These are phyloP conservation scores for Filosporella fistucella DNA, from an alignment of 495 filamentous ascomycete genomes.

Conservation along the genomic window DNA sequence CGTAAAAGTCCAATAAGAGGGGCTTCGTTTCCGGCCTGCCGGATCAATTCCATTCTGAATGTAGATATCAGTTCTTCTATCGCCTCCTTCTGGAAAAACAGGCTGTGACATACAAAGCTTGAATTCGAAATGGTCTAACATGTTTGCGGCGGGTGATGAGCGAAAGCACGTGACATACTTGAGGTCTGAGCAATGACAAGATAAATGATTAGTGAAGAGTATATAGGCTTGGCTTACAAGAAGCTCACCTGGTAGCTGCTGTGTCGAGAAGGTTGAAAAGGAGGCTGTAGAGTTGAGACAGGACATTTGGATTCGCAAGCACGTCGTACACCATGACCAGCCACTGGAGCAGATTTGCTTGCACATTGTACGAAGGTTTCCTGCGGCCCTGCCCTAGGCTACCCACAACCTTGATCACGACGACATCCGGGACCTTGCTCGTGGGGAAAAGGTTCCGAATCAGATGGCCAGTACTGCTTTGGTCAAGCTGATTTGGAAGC, in stretches of 20 bases:
- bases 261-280: slow-evolving; percentile 84
- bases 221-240: not conserved
- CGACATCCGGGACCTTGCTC: slow-evolving; percentile 52
- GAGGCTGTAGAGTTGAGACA: slow-evolving; percentile 71
- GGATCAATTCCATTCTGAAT: slow-evolving; percentile 52
- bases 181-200: too few relatives aligned
- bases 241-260: slow-evolving; percentile 56
- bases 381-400: slow-evolving; percentile 72
- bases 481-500: slow-evolving; percentile 64
- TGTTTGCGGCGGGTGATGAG: slow-evolving; percentile 81
- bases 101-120: slow-evolving; percentile 72
- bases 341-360: slow-evolving; percentile 71
- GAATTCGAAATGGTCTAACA: slow-evolving; percentile 80
- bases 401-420: slow-evolving; percentile 65
- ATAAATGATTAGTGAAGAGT: not conserved
- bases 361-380: slow-evolving; percentile 70
- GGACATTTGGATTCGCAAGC: slow-evolving; percentile 56
- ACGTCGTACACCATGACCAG: slow-evolving; percentile 72
- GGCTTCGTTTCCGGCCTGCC: slow-evolving; percentile 65
- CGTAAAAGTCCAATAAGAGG: slow-evolving; percentile 72
- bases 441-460: slow-evolving; percentile 74
- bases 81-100: slow-evolving; percentile 12
- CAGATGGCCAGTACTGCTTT: slow-evolving; percentile 60
- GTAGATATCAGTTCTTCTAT: not conserved
- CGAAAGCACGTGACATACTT: slow-evolving; percentile 79